Evolutionary conservation across 148 eudicot species (phyloP), one percentile per base, ranked within the genome.

Genomic region (Suaeda aralocaspica): DNA sequence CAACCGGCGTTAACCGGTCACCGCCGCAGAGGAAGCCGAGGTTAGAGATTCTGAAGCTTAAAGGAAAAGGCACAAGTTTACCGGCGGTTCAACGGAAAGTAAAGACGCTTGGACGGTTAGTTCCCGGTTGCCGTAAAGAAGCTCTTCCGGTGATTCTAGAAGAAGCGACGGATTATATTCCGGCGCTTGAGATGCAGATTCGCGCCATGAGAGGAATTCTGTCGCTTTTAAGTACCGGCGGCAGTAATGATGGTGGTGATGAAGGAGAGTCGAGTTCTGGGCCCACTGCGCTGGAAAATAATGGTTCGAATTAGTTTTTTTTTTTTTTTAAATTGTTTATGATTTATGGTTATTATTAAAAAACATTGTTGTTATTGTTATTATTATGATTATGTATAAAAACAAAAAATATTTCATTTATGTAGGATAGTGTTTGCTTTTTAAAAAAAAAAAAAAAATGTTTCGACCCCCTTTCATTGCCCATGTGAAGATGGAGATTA

Each of bases 121-220:
- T 93, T 59, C 98, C 98, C 22, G 96, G 98, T 70, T 93, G 98
- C 80, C 70, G 79, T 81, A 93, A 90, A 44, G 87, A 88, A 45
- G 76, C 82, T 44, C 72, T 93, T 52, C 92, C 92, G 73, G 95
- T 90, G 60, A 82, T 93, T 61, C 68, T 93, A 30, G 96, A 93
- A 76, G 98, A 93, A 69, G 92, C 90, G 0, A 79, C 84, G 9
- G 96, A 90, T 84, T 93, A 93, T 72, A 90, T 93, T 0, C 81
- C 86, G 21, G 96, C 98, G 10, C 85, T 93, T 39, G 90, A 93
- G 87, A 90, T 93, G 98, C 98, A 93, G 80, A 77, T 92, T 29
- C 82, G 88, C 56, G 94, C 89, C 70, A 88, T 92, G 96, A 77
- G 78, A 33, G 82, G 85, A 21, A 60, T 90, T 24, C 80, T 92